Conservation (phyloP, 805 yeast species). For the Priceomyces castillae region DNA sequence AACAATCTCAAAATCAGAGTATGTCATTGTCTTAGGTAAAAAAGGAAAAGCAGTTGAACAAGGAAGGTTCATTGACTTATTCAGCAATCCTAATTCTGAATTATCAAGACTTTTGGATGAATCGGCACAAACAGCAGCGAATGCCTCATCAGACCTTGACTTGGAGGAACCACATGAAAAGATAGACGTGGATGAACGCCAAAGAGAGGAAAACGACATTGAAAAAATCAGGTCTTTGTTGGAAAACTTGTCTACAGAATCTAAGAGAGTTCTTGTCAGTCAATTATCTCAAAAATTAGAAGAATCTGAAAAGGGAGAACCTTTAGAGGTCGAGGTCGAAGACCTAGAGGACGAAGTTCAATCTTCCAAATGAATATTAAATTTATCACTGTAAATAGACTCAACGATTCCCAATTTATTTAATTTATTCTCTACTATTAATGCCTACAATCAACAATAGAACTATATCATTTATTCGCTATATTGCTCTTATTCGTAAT, state of each 20-base stretch:
- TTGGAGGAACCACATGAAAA: conserved; percentile 24
- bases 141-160: conserved; percentile 22
- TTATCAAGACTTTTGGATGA: conserved; percentile 41
- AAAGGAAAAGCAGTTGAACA: conserved; percentile 40
- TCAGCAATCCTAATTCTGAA: conserved; percentile 40
- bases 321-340: not conserved
- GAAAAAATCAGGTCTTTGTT: conserved; percentile 29
- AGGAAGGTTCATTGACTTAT: conserved; percentile 39
- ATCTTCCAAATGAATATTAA: not conserved
- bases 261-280: conserved; percentile 25
- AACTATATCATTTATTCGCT: not conserved
- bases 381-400: not conserved
- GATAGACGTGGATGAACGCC: conserved; percentile 14
- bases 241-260: conserved; percentile 36
- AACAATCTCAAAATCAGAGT: conserved; percentile 44
- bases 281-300: conserved; percentile 18
- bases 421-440: not conserved
- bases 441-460: not conserved
- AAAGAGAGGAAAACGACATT: conserved; percentile 16
- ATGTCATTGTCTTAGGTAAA: conserved; percentile 42
- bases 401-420: not conserved
- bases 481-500: not conserved
- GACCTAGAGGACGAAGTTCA: not conserved
- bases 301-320: conserved; percentile 5
- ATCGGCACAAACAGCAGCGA: conserved; percentile 17